A percentile compares a stretch with the other conserved stretches of the same genome.
Conservation (phyloP, 2,329 filamentous ascomycete species). For the Fusarium chaquense region DNA sequence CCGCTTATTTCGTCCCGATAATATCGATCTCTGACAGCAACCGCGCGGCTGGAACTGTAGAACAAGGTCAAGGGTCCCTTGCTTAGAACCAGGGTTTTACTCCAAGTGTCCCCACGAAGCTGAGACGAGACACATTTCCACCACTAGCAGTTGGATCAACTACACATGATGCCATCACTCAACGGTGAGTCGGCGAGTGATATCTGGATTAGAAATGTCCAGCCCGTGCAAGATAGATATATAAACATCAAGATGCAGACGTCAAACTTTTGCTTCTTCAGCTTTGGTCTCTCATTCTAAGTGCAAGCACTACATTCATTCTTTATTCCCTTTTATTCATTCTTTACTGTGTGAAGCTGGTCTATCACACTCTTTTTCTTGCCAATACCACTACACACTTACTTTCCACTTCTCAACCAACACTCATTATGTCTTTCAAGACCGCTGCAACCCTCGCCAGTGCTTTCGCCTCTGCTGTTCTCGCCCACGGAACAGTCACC, state of each 20-base stretch:
- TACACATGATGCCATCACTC: no score
- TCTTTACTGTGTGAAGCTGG: conserved; percentile 51
- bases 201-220: not conserved
- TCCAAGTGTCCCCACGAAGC: conserved; percentile 25
- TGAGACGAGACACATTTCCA: conserved; percentile 42
- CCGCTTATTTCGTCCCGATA: not conserved
- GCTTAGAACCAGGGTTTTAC: not conserved
- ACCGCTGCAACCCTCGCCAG: conserved; percentile 33
- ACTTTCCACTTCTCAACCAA: not conserved
- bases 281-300: conserved; percentile 34
- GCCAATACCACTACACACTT: not conserved
- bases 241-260: conserved; percentile 7
- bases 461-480: conserved; percentile 40
- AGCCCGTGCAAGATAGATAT: conserved; percentile 7
- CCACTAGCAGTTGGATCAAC: conserved; percentile 6
- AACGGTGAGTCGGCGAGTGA: no score
- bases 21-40: not conserved
- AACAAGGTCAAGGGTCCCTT: not conserved
- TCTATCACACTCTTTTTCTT: conserved; percentile 34
- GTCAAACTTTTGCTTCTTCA: conserved; percentile 18
- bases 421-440: conserved; percentile 43
- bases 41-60: not conserved
- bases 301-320: conserved; percentile 27
- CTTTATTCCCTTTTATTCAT: conserved; percentile 38
- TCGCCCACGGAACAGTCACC: conserved; percentile 45